phyloP scores from a whole-genome alignment of 768 basidiomycete genomes.

The Rhizopogon vinicolor region DNA sequence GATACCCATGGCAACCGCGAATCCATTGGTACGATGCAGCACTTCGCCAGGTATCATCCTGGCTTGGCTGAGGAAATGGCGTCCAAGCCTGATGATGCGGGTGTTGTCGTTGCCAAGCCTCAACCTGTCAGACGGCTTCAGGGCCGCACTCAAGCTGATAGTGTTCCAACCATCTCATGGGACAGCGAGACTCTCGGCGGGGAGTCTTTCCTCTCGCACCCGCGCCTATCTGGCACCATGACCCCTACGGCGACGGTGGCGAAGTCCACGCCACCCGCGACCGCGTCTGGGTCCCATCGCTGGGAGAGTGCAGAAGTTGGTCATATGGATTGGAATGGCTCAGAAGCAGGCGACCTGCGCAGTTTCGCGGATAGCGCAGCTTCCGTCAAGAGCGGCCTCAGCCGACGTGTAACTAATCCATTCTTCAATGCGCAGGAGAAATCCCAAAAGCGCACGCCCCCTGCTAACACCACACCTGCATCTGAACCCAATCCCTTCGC shows the following conservation, averaged over 20 bases:
- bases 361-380: conserved; percentile 21
- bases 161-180: conserved; percentile 42
- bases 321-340: conserved; percentile 29
- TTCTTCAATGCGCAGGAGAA: conserved; percentile 38
- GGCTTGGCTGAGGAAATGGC: conserved; percentile 50
- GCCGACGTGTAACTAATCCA: conserved; percentile 27
- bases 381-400: conserved; percentile 10
- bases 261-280: conserved; percentile 59
- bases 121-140: conserved; percentile 40
- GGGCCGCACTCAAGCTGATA: conserved; percentile 36
- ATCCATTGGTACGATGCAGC: conserved; percentile 25
- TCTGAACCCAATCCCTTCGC: conserved; percentile 36
- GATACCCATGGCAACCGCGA: conserved; percentile 32
- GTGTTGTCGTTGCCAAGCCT: conserved; percentile 17
- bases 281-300: conserved; percentile 43
- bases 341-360: conserved; percentile 7
- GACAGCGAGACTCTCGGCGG: conserved; percentile 41
- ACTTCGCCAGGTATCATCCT: conserved; percentile 59
- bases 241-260: conserved; percentile 48
- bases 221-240: conserved; percentile 40
- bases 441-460: conserved; percentile 15
- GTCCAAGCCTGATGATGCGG: conserved; percentile 20
- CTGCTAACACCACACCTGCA: conserved; percentile 4
- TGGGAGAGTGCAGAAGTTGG: conserved; percentile 73
- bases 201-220: conserved; percentile 47